Base-by-base conservation (phyloP, 495 filamentous ascomycete genomes). In the Penicillium fimorum region DNA sequence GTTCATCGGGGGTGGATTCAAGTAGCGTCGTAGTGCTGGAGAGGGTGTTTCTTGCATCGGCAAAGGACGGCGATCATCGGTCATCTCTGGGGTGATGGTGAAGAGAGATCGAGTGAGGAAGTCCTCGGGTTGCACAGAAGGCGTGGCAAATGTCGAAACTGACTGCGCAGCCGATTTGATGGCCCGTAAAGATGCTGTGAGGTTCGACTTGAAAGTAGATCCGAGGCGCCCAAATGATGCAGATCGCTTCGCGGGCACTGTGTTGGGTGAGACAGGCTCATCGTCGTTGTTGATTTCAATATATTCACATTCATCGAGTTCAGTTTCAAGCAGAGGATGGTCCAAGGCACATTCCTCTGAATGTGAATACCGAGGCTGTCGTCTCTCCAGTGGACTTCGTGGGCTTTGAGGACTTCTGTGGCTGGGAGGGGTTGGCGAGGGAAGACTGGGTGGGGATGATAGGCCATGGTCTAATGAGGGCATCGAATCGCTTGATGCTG, bases 151-250 rank as follows among this genome's bases (percentile, higher is more conserved):
- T 57, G 77, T 86, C 24, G 92, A 91, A 50, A 98, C 86, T 4
- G 89, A 88, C 56, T 83, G 87, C 18, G 92, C 92, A 0, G 92
- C 93, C 12, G 86, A 89, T 69, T 89, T 89, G 53, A 97, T 82
- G 25, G 89, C 91, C 32, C 89, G 84, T 49, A 98, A 72, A 0
- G 94, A 98, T 20, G 93, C 91, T 5, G 92, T 98, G 15, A 98
- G 79, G 61, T 97, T 97, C 3, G 94, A 98, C 63, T 91, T 95
- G 74, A 97, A 91, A 11, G 82, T 84, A 15, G 79, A 76, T 13
- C 68, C 70, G 6, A 77, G 43, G n/a, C 73, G 69, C n/a, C 69
- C 62, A 40, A 66, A 57, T 12, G 67, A 58, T 12, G 56, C 57
- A 17, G 64, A 47, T 13, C 62, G 60, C 22, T 70, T 73, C 12